Evolutionary conservation across 176 grass and related monocot genomes (phyloP).

Genomic region (Eleusine indica): DNA sequence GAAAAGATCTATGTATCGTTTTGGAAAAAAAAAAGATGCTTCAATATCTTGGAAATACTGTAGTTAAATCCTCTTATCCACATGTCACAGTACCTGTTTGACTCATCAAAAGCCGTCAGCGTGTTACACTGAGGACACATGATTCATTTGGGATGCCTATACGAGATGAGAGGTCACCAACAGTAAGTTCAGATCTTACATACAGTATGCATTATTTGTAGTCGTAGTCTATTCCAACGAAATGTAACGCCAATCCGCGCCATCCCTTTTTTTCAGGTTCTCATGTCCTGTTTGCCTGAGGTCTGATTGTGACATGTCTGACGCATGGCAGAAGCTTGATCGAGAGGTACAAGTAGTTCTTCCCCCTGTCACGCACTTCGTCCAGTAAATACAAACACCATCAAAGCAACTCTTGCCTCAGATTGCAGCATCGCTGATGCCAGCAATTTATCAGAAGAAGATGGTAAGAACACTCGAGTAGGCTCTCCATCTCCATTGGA

Average conservation of each 20-base stretch:
- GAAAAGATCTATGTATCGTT: no score
- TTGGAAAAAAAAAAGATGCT: background rate
- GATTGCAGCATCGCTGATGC: conserved; percentile 74
- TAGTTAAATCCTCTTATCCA: background rate
- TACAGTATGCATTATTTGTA: background rate
- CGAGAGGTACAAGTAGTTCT: conserved; percentile 52
- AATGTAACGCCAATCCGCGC: background rate
- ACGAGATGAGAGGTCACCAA: conserved; percentile 62
- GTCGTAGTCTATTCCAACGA: background rate
- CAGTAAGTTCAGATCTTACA: conserved; percentile 41
- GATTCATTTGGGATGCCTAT: conserved; percentile 74
- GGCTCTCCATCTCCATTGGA: background rate
- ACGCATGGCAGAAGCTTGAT: conserved; percentile 69
- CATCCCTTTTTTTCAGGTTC: conserved; percentile 40
- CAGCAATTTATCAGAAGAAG: conserved; percentile 68
- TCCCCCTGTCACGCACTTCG: background rate
- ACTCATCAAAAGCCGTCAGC: conserved; percentile 67
- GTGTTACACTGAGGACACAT: conserved; percentile 70
- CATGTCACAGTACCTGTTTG: conserved; percentile 63
- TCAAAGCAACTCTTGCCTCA: conserved; percentile 27
- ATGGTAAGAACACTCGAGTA: conserved; percentile 52
- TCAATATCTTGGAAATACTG: background rate
- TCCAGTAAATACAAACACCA: background rate
- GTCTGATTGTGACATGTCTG: conserved; percentile 77
- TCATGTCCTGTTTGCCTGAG: conserved; percentile 77